phyloP scores from a whole-genome alignment of 1,139 yeast species.

The Protomyces pachydermus region DNA sequence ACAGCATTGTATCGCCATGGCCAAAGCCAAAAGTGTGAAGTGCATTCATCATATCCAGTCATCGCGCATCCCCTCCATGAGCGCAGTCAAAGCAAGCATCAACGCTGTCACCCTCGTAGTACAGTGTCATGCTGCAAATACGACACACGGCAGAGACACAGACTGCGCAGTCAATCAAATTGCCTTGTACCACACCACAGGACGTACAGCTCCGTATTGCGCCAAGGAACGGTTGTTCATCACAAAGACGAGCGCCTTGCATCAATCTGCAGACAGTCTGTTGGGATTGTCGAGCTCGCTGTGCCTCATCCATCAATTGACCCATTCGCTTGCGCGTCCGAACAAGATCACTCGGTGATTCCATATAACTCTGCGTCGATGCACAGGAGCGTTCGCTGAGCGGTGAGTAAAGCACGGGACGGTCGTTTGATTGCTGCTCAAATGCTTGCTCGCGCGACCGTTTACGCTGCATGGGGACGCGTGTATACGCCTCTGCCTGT shows the following conservation, averaged over 20 bases:
- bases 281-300: neutral
- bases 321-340: neutral
- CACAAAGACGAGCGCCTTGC: neutral
- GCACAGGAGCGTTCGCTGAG: neutral
- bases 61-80: neutral
- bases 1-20: neutral
- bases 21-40: neutral
- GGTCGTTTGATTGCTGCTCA: neutral
- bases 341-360: neutral
- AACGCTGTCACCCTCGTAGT: neutral
- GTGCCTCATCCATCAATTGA: neutral
- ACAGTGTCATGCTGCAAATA: slow-evolving; percentile 12
- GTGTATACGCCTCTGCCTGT: neutral
- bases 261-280: neutral
- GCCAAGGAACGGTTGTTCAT: neutral
- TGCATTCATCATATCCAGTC: too few relatives aligned
- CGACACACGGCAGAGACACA: slow-evolving; percentile 10
- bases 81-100: slow-evolving; percentile 18
- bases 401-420: neutral
- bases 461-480: neutral
- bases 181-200: too few relatives aligned
- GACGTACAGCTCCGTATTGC: neutral
- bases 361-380: neutral
- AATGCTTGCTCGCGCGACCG: neutral
- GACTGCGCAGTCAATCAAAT: neutral